phyloP scores from a whole-genome alignment of 169 alveolate genomes.

The Eimeria acervulina region DNA sequence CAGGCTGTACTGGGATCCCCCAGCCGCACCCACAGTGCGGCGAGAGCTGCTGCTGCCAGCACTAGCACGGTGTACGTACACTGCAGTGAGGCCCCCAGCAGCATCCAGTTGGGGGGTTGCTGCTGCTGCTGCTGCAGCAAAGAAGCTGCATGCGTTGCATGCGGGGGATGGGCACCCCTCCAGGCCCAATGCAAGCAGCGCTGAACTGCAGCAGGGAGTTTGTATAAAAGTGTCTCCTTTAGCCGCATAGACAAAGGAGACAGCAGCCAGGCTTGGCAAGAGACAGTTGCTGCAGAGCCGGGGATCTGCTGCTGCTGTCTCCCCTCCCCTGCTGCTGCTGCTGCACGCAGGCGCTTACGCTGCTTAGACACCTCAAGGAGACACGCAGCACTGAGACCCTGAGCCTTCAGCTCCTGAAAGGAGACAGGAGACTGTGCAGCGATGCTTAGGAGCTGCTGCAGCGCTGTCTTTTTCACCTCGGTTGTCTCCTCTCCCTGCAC shows the following conservation, averaged over 20 bases:
- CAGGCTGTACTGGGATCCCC: neutral
- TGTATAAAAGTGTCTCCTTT: neutral
- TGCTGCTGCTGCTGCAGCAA: neutral
- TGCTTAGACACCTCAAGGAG: conserved; percentile 39
- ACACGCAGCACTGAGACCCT: neutral
- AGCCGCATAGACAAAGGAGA: neutral
- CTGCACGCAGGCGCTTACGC: conserved; percentile 24
- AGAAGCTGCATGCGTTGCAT: neutral
- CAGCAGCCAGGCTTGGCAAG: neutral
- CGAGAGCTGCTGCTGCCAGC: neutral
- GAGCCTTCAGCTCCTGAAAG: conserved; percentile 14
- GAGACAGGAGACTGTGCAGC: conserved; percentile 24
- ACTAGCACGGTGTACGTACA: conserved; percentile 5
- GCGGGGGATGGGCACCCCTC: neutral
- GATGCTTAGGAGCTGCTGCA: conserved; percentile 41
- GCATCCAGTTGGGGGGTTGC: neutral
- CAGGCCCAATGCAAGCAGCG: neutral
- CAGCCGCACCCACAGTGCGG: conserved; percentile 20
- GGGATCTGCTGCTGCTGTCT: conserved; percentile 30
- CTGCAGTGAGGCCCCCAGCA: conserved; percentile 17
- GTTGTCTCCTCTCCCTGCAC: neutral
- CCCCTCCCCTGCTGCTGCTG: neutral
- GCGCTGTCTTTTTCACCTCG: neutral
- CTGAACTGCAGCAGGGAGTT: neutral
- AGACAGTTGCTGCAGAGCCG: neutral